phyloP scores from a whole-genome alignment of 1,139 yeast genomes.

The Citeromyces hawaiiensis region DNA sequence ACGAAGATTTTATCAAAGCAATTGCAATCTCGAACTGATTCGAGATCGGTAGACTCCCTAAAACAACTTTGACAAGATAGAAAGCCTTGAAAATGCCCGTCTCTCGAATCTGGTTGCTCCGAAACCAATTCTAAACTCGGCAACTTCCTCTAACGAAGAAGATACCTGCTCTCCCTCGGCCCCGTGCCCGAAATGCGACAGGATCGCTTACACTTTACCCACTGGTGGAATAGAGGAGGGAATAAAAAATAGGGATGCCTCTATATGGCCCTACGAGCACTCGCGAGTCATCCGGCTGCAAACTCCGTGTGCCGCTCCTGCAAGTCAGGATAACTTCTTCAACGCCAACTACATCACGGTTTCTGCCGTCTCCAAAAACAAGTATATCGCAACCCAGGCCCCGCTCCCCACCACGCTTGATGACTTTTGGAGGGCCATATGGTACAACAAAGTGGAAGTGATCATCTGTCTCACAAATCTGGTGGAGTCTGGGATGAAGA shows the following conservation, averaged over 20 bases:
- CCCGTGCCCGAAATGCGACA: slow-evolving; percentile 30
- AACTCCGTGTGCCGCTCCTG: slow-evolving; percentile 18
- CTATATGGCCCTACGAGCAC: slow-evolving; percentile 73
- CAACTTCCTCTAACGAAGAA: slow-evolving; percentile 3
- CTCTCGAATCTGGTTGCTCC: slow-evolving; percentile 20
- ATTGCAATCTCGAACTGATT: slow-evolving; percentile 6
- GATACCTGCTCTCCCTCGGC: slow-evolving; percentile 26
- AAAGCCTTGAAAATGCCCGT: slow-evolving; percentile 33
- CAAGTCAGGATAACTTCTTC: slow-evolving; percentile 29
- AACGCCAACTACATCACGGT: slow-evolving; percentile 44
- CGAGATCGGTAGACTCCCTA: slow-evolving; percentile 3
- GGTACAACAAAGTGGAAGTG: slow-evolving; percentile 45
- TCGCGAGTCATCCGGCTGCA: slow-evolving; percentile 46
- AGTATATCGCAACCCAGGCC: slow-evolving; percentile 78
- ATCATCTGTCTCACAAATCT: slow-evolving; percentile 59
- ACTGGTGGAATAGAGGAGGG: slow-evolving; percentile 63
- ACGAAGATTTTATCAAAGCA: slow-evolving; percentile 3
- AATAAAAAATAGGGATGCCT: slow-evolving; percentile 64
- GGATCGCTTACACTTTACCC: slow-evolving; percentile 33
- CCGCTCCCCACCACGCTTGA: slow-evolving; percentile 65
- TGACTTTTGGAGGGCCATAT: slow-evolving; percentile 72
- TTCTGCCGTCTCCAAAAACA: slow-evolving; percentile 16
- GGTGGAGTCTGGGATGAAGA: slow-evolving; percentile 34
- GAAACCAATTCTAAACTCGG: slow-evolving; percentile 8
- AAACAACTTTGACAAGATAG: slow-evolving; percentile 36